phyloP scores from a whole-genome alignment of 306 rosid species.

The Hippophae gyantsensis region DNA sequence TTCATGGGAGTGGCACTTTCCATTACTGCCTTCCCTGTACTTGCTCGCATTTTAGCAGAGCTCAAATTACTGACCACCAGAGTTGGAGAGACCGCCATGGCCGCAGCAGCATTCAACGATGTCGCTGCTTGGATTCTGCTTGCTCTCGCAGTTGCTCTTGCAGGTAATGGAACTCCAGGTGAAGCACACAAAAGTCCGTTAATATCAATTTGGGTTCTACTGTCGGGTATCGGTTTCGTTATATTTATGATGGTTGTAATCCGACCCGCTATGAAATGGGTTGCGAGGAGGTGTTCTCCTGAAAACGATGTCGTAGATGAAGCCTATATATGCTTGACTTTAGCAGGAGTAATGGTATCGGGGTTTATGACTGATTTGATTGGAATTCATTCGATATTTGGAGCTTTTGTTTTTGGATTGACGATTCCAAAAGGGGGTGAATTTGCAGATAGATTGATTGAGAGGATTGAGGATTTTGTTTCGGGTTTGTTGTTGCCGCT shows the following conservation, averaged over 20 bases:
- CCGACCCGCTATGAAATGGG: conserved; percentile 59
- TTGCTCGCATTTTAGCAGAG: conserved; percentile 83
- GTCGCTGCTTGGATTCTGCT: conserved; percentile 79
- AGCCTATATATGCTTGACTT: conserved; percentile 48
- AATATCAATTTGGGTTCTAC: conserved; percentile 59
- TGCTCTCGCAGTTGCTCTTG: conserved; percentile 64
- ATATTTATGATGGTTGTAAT: conserved; percentile 45
- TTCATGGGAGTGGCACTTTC: conserved; percentile 87
- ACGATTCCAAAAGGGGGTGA: conserved; percentile 57
- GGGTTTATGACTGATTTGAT: conserved; percentile 70
- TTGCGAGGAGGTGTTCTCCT: conserved; percentile 29
- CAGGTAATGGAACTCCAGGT: conserved; percentile 33
- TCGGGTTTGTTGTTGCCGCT: conserved; percentile 70
- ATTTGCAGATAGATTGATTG: conserved; percentile 46
- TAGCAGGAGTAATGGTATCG: conserved; percentile 57
- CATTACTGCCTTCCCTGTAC: conserved; percentile 84
- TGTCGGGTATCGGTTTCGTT: conserved; percentile 54
- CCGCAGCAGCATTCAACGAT: conserved; percentile 86
- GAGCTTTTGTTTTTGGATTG: conserved; percentile 77
- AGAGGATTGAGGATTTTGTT: conserved; percentile 75
- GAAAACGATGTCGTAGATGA: conserved; percentile 43
- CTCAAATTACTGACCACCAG: conserved; percentile 66
- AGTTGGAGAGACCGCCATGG: conserved; percentile 78
- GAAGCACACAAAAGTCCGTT: conserved; percentile 40
- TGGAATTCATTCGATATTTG: conserved; percentile 77